These are phyloP conservation scores for Postia placenta DNA, from an alignment of 768 basidiomycete species.

Conservation along the genomic window DNA sequence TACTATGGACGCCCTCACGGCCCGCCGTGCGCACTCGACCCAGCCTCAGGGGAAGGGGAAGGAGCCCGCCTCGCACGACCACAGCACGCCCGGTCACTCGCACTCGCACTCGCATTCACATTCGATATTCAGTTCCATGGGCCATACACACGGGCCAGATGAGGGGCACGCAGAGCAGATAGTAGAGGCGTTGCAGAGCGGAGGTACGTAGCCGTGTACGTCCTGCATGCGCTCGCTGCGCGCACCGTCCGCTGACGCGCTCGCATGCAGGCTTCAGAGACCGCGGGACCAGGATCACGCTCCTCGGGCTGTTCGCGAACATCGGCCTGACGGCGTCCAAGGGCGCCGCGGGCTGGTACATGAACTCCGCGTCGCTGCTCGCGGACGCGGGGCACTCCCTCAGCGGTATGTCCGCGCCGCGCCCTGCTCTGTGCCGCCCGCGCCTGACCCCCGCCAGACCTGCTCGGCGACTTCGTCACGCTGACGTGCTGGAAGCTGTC, in stretches of 20 bases:
- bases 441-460: slow-evolving; percentile 36
- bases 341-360: slow-evolving; percentile 81
- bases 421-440: not conserved
- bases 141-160: slow-evolving; percentile 61
- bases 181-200: slow-evolving; percentile 59
- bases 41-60: slow-evolving; percentile 20
- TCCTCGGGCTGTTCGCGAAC: slow-evolving; percentile 80
- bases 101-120: slow-evolving; percentile 54
- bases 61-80: slow-evolving; percentile 15
- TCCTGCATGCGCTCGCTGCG: too few species aligned
- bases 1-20: slow-evolving; percentile 5
- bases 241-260: not conserved
- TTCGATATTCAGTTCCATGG: slow-evolving; percentile 43
- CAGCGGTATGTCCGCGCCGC: slow-evolving; percentile 51
- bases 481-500: slow-evolving; percentile 86
- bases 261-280: slow-evolving; percentile 42
- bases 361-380: slow-evolving; percentile 86
- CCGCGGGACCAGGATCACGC: slow-evolving; percentile 76
- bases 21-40: slow-evolving; percentile 11
- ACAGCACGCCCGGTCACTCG: slow-evolving; percentile 26
- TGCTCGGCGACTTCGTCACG: slow-evolving; percentile 88
- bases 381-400: slow-evolving; percentile 93
- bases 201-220: slow-evolving; percentile 39
- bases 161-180: slow-evolving; percentile 61
- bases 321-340: slow-evolving; percentile 78